A percentile compares a stretch with the other conserved stretches of the same genome.
Conservation (phyloP, 257 asterid species). For the Salvia miltiorrhiza region DNA sequence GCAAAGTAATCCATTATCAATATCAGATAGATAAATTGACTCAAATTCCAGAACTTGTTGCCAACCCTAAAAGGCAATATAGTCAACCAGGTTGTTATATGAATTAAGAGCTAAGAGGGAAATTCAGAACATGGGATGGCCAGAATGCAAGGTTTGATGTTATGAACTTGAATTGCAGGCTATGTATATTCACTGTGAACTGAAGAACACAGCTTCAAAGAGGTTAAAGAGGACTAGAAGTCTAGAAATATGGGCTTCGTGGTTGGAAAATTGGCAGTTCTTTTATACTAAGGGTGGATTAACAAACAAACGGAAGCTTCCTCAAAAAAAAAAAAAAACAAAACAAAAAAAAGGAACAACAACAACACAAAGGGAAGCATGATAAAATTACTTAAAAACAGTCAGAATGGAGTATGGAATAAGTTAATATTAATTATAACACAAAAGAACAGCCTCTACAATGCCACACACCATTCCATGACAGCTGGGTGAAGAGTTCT, state of each 20-base stretch:
- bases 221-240: constrained; percentile 8
- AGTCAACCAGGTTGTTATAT: neutral
- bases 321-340: too few species aligned
- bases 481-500: constrained; percentile 67
- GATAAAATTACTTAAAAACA: neutral
- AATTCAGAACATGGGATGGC: neutral
- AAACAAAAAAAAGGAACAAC: too few species aligned
- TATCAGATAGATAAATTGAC: too few species aligned
- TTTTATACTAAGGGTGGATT: neutral
- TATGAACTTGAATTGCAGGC: neutral
- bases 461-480: constrained; percentile 59
- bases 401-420: neutral
- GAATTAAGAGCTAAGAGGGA: neutral
- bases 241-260: neutral
- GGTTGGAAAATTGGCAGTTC: neutral
- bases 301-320: too few species aligned
- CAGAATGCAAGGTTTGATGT: neutral
- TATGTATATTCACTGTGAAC: neutral
- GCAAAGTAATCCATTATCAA: neutral
- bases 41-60: too few species aligned
- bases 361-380: neutral
- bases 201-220: neutral
- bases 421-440: neutral
- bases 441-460: neutral
- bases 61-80: too few species aligned